These are phyloP conservation scores for Microbotryum scabiosae DNA, from an alignment of 1,284 basidiomycete genomes.

Conservation along the genomic window DNA sequence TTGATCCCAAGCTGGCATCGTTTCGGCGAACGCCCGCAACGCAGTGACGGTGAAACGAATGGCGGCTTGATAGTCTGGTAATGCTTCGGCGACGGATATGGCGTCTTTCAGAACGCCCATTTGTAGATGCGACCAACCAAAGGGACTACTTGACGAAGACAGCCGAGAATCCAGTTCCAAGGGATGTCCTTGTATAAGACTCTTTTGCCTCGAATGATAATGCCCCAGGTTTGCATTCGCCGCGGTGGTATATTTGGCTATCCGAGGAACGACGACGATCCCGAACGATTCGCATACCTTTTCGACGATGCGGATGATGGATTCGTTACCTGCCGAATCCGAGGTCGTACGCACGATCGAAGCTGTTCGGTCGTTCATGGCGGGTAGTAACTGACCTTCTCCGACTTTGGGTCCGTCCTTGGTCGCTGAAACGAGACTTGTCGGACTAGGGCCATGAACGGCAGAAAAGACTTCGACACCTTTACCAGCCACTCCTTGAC, in stretches of 20 bases:
- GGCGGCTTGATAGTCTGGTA: constrained; percentile 42
- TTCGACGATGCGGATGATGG: constrained; percentile 61
- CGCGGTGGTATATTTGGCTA: not conserved
- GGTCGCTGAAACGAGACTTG: constrained; percentile 5
- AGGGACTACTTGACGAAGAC: not conserved
- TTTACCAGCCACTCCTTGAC: constrained; percentile 21
- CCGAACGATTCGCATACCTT: constrained; percentile 68
- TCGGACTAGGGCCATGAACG: not conserved
- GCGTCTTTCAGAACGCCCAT: constrained; percentile 83
- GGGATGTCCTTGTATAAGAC: constrained; percentile 15
- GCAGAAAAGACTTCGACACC: constrained; percentile 18
- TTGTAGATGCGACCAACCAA: constrained; percentile 64
- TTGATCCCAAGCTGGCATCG: constrained; percentile 35
- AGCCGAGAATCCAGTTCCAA: constrained; percentile 42
- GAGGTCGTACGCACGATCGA: constrained; percentile 22
- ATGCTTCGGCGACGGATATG: constrained; percentile 75
- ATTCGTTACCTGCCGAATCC: constrained; percentile 61
- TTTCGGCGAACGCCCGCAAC: constrained; percentile 30
- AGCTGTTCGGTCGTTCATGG: not conserved
- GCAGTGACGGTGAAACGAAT: constrained; percentile 30
- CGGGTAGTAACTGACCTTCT: not conserved
- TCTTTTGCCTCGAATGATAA: constrained; percentile 2
- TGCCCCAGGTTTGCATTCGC: not conserved
- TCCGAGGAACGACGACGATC: constrained; percentile 42
- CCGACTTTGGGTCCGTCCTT: constrained; percentile 7